Conservation (phyloP, 1,284 basidiomycete species). For the Rhodofomes roseus region DNA sequence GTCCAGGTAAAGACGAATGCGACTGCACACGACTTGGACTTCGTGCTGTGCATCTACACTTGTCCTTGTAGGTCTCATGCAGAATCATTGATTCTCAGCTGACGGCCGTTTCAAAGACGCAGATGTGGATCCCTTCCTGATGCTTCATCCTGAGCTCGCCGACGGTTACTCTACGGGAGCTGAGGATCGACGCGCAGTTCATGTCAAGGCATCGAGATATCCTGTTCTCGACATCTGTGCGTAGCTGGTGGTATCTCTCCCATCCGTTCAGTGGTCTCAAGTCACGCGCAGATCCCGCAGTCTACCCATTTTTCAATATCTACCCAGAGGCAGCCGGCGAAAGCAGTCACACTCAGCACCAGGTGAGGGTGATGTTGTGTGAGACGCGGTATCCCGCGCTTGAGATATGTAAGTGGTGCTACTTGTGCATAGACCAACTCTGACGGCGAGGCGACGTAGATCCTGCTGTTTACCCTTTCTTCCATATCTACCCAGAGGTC, state of each 20-base stretch:
- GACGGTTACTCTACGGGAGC: background rate
- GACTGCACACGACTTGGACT: background rate
- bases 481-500: background rate
- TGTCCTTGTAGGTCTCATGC: conserved; percentile 10
- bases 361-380: background rate
- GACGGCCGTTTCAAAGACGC: conserved; percentile 7
- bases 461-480: conserved; percentile 26
- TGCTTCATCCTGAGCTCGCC: conserved; percentile 2
- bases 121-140: conserved; percentile 12
- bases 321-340: conserved; percentile 29
- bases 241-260: background rate
- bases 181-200: background rate
- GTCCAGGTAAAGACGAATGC: background rate
- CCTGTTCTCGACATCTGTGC: conserved; percentile 15
- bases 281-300: conserved; percentile 16
- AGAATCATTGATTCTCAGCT: background rate
- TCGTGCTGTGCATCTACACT: background rate
- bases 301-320: conserved; percentile 40
- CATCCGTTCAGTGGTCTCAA: too few relatives aligned
- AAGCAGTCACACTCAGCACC: conserved; percentile 16
- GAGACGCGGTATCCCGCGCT: background rate
- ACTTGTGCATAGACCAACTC: too few relatives aligned
- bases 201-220: conserved; percentile 4
- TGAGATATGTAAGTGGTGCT: background rate
- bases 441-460: conserved; percentile 18